These are phyloP conservation scores for Schwanniomyces etchellsii DNA, from an alignment of 1,139 yeast genomes.

Conservation along the genomic window DNA sequence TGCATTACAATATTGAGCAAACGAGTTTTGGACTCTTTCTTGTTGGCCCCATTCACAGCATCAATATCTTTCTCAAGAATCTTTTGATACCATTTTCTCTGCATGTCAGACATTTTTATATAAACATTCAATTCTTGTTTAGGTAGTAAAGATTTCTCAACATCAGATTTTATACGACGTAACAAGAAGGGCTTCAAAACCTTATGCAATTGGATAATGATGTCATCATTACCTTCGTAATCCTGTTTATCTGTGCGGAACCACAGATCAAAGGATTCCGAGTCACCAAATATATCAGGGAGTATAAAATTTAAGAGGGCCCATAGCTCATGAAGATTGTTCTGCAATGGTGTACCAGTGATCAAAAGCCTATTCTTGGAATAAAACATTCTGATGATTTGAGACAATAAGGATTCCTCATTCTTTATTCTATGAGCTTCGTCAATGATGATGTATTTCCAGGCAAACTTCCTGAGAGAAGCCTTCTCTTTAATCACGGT, in stretches of 20 bases:
- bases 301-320: slow-evolving; percentile 68
- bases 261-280: slow-evolving; percentile 73
- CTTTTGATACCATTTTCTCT: slow-evolving; percentile 69
- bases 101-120: slow-evolving; percentile 74
- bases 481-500: slow-evolving; percentile 72
- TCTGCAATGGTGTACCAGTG: slow-evolving; percentile 80
- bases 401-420: slow-evolving; percentile 69
- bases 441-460: slow-evolving; percentile 74
- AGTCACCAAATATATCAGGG: slow-evolving; percentile 75
- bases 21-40: slow-evolving; percentile 70
- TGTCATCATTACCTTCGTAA: slow-evolving; percentile 29
- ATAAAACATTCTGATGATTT: slow-evolving; percentile 68
- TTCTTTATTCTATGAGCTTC: slow-evolving; percentile 82
- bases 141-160: slow-evolving; percentile 70
- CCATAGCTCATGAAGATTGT: slow-evolving; percentile 76
- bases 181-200: slow-evolving; percentile 74
- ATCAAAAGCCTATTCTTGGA: slow-evolving; percentile 65
- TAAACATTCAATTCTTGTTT: slow-evolving; percentile 70
- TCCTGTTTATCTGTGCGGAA: slow-evolving; percentile 33
- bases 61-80: slow-evolving; percentile 74
- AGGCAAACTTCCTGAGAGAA: slow-evolving; percentile 54
- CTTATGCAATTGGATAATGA: slow-evolving; percentile 83
- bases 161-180: slow-evolving; percentile 74
- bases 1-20: slow-evolving; percentile 78
- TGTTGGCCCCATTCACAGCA: slow-evolving; percentile 76